Percentiles rank a stretch among this genome's conserved stretches.
Conservation (phyloP, 2,329 filamentous ascomycete genomes). For the Alternaria sp. region DNA sequence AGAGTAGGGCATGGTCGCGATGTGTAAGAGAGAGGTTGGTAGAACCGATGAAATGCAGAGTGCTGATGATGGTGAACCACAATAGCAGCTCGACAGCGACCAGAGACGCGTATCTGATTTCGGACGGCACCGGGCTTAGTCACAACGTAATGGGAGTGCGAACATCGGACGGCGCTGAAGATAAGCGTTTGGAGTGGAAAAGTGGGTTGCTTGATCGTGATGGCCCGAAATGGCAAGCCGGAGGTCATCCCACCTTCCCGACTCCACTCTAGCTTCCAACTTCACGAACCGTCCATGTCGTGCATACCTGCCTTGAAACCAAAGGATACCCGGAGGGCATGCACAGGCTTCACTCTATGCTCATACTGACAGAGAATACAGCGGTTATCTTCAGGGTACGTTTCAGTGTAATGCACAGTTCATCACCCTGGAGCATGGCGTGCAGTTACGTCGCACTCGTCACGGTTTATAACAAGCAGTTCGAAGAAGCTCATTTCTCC, state of each 20-base stretch:
- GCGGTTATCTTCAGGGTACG: too few species aligned
- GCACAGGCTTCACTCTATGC: neutral
- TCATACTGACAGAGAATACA: neutral
- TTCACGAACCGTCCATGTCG: neutral
- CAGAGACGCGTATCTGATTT: neutral
- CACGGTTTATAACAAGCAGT: neutral
- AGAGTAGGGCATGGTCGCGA: slow-evolving; percentile 44
- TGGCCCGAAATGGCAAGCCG: slow-evolving; percentile 26
- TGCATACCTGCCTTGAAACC: neutral
- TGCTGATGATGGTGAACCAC: neutral
- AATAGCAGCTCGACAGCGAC: neutral
- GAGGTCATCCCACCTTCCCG: slow-evolving; percentile 16
- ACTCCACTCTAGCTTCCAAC: neutral
- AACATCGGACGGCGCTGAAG: slow-evolving; percentile 13
- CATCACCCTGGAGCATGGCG: neutral
- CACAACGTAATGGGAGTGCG: neutral
- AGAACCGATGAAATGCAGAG: neutral
- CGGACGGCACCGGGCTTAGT: slow-evolving; percentile 5
- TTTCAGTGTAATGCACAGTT: neutral
- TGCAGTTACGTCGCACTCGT: neutral
- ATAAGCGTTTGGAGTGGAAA: slow-evolving; percentile 10
- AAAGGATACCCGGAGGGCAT: neutral
- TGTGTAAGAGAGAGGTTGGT: neutral
- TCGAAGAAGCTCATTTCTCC: neutral
- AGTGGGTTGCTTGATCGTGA: slow-evolving; percentile 9